Evolutionary conservation across 2,329 filamentous ascomycete species (phyloP).

Genomic region (Colletotrichum agaves): DNA sequence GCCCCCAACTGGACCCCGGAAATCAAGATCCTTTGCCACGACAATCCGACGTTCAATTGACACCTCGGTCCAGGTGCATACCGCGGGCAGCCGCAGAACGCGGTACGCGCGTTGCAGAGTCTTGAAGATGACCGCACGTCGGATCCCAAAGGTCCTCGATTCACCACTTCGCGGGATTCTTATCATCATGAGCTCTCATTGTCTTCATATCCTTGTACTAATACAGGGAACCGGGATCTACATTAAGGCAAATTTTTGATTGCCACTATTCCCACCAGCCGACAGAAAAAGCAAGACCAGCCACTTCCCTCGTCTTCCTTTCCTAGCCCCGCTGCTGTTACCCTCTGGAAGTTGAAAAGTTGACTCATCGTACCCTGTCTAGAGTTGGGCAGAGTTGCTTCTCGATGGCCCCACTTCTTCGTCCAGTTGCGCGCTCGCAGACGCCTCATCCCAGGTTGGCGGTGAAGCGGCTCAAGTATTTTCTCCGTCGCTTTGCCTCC

Average conservation of each 20-base stretch:
- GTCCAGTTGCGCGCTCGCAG: constrained; percentile 34
- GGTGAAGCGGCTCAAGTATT: constrained; percentile 41
- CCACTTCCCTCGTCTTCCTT: constrained; percentile 23
- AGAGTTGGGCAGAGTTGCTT: constrained; percentile 39
- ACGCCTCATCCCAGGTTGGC: constrained; percentile 38
- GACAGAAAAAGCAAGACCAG: constrained; percentile 18
- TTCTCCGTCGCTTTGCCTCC: constrained; percentile 40
- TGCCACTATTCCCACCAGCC: neutral
- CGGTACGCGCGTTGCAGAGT: constrained; percentile 31
- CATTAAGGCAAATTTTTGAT: constrained; percentile 12
- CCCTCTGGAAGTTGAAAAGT: constrained; percentile 19
- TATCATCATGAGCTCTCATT: neutral
- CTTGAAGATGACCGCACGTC: neutral
- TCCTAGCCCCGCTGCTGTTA: constrained; percentile 6
- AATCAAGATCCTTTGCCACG: constrained; percentile 31
- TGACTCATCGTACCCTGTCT: constrained; percentile 39
- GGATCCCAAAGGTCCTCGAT: neutral
- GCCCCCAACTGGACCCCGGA: constrained; percentile 19
- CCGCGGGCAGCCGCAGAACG: constrained; percentile 10
- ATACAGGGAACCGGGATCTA: constrained; percentile 30
- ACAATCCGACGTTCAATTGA: constrained; percentile 15
- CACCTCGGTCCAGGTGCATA: constrained; percentile 26
- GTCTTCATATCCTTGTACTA: constrained; percentile 5
- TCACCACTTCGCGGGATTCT: neutral
- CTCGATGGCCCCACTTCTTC: constrained; percentile 34